These are phyloP conservation scores for Arthrobotrys sphaeroides DNA, from an alignment of 2,329 filamentous ascomycete genomes.

Conservation along the genomic window DNA sequence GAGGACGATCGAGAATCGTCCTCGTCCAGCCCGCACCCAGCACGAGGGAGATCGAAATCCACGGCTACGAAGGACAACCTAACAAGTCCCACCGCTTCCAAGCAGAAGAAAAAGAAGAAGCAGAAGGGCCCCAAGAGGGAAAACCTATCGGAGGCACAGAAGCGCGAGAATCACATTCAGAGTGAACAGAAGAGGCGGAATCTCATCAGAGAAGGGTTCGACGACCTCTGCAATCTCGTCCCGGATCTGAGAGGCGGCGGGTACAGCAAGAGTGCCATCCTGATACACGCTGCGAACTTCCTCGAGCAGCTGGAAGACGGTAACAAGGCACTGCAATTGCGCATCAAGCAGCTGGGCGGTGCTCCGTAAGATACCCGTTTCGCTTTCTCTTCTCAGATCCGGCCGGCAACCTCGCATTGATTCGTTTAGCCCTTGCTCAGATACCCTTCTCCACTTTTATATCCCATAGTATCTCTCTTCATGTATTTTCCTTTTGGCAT, in stretches of 20 bases:
- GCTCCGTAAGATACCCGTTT: neutral
- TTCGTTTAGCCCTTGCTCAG: neutral
- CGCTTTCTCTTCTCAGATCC: neutral
- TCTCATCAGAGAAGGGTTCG: constrained; percentile 82
- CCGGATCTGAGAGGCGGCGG: constrained; percentile 77
- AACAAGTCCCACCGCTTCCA: constrained; percentile 54
- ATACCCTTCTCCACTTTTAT: constrained; percentile 34
- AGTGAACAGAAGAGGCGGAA: constrained; percentile 88
- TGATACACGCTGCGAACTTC: constrained; percentile 79
- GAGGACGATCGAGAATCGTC: constrained; percentile 55
- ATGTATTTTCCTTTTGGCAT: constrained; percentile 33
- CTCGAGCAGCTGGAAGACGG: constrained; percentile 76
- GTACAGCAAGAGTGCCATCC: constrained; percentile 82
- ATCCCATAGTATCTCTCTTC: neutral
- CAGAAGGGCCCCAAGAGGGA: constrained; percentile 67
- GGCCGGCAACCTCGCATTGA: constrained; percentile 13
- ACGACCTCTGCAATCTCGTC: constrained; percentile 79
- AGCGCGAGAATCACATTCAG: constrained; percentile 83
- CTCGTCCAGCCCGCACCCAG: constrained; percentile 51
- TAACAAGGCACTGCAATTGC: constrained; percentile 70
- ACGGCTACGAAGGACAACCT: constrained; percentile 30
- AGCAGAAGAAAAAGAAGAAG: constrained; percentile 63
- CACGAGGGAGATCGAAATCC: constrained; percentile 27
- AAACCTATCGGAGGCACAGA: constrained; percentile 79
- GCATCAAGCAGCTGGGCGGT: constrained; percentile 65